Percentiles rank a stretch among this genome's conserved stretches.
Conservation (phyloP, 495 filamentous ascomycete genomes). For the Xylaria venustula region DNA sequence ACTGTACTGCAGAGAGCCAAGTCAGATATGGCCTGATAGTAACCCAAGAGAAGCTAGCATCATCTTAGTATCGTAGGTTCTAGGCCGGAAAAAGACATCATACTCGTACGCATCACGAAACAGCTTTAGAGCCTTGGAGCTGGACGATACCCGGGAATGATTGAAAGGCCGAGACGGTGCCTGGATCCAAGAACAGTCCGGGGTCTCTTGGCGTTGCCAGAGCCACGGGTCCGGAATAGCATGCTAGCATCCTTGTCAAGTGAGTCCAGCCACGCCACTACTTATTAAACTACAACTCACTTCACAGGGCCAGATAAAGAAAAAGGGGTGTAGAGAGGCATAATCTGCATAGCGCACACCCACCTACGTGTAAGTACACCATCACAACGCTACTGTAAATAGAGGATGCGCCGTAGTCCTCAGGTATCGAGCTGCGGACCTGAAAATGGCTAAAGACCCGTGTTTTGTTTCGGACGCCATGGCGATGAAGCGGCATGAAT, state of each 20-base stretch:
- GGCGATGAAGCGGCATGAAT: not conserved
- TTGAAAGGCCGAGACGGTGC: not conserved
- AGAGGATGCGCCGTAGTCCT: not conserved
- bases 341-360: no score
- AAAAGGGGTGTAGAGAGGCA: no score
- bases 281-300: no score
- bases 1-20: not conserved
- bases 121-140: not conserved
- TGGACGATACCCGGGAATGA: not conserved
- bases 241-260: not conserved
- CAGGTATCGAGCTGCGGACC: not conserved
- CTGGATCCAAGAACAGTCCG: not conserved
- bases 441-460: not conserved
- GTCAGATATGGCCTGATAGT: not conserved
- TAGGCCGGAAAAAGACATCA: no score
- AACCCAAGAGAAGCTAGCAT: not conserved
- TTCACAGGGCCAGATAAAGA: no score
- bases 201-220: slow-evolving; percentile 7
- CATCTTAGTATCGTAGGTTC: not conserved
- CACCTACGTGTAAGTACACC: no score
- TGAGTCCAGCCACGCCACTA: slow-evolving; percentile 1
- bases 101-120: not conserved
- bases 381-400: no score
- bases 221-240: slow-evolving; percentile 1
- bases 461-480: not conserved